phyloP scores from a whole-genome alignment of 2,329 filamentous ascomycete species.

The Aspergillus eucalypticola region DNA sequence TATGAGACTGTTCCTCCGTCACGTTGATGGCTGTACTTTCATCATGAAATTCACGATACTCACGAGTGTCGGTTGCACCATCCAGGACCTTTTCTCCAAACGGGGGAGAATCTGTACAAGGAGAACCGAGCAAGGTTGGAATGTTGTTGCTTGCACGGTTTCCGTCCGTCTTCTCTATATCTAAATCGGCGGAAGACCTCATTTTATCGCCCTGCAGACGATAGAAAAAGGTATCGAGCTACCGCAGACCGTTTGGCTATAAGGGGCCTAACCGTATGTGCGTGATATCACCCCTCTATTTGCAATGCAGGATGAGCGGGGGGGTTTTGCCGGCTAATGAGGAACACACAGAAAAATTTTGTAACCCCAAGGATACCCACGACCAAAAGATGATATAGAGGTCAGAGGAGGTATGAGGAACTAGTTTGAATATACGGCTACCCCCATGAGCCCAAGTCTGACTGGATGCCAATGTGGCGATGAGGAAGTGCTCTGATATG shows the following conservation, averaged over 20 bases:
- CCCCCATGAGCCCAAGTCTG: not conserved
- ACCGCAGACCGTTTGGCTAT: not conserved
- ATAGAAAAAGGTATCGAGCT: constrained; percentile 3
- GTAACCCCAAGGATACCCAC: not conserved
- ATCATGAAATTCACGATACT: not conserved
- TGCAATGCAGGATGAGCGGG: not conserved
- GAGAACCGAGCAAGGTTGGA: not conserved
- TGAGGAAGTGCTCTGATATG: not conserved
- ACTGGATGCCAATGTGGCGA: not conserved
- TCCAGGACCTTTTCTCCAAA: not conserved
- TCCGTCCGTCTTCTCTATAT: constrained; percentile 16
- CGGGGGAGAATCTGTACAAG: not conserved
- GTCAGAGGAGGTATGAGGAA: not conserved
- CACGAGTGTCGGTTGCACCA: not conserved
- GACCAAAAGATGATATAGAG: too few species aligned
- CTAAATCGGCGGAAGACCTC: constrained; percentile 16
- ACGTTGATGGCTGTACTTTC: not conserved
- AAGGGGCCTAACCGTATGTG: not conserved
- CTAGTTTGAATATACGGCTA: not conserved
- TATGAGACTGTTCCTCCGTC: constrained; percentile 10
- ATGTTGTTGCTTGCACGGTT: not conserved
- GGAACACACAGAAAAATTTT: not conserved
- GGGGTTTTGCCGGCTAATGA: too few species aligned
- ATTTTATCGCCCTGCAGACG: constrained; percentile 26
- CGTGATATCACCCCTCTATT: not conserved